Base-by-base conservation (phyloP, 805 yeast species). In the Scheffersomyces ergatensis region DNA sequence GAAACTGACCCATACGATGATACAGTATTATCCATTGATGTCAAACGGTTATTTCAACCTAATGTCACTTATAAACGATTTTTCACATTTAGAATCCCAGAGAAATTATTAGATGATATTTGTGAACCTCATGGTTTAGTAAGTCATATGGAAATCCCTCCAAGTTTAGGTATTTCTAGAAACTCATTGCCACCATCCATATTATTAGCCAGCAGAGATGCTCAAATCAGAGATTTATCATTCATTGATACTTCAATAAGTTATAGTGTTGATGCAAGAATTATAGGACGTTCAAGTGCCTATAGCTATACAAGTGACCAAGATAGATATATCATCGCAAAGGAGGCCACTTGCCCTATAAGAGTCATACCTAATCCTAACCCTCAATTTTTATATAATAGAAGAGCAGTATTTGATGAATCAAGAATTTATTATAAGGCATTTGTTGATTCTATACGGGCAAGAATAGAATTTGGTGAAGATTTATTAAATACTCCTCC, bases 1-100 rank as follows among this genome's bases (percentile, higher is more conserved):
- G 75, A 70, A 41, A 63, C 63, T 1, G 75, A 70, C 43, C 72
- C 74, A 3, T 55, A 51, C 38, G 75, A 70, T 47, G 55, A 59
- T 42, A 57, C 74, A 0, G 38, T 49, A 3, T 51, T 70, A 11
- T 49, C 74, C 1, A 54, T 70, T 34, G 72, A 58, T 39, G 61
- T 68, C 18, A 62, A 63, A 45, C 51, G 70, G 16, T 49, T 52
- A 17, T 66, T 70, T 39, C 57, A 65, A 47, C 74, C 74, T 1
- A 52, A 56, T 13, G 53, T 60, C 19, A 67, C 66, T 4, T 70
- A 70, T 46, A 70, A 70, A 46, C 57, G 75, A 23, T 70, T 47
- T 46, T 70, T 70, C 44, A 61, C 74, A 9, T 70, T 70, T 49
- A 50, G 65, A 31, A 48, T 70, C 8, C 75, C 75, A 11, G 70